phyloP scores from a whole-genome alignment of 2,329 filamentous ascomycete species.

The Curvularia spicifera region DNA sequence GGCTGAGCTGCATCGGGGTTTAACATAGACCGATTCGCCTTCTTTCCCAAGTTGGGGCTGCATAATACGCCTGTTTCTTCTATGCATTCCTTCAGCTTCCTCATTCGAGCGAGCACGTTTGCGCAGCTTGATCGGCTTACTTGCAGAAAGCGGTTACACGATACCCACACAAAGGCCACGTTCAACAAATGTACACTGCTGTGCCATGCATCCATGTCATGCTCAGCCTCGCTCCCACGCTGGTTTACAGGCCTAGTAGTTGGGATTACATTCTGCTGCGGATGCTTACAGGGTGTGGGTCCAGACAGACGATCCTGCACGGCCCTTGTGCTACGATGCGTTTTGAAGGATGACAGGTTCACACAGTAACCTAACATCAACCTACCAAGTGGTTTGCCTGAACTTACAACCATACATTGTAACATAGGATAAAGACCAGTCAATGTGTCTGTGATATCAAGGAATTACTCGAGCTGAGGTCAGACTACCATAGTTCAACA shows the following conservation, averaged over 20 bases:
- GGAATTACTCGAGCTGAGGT: not conserved
- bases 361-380: not conserved
- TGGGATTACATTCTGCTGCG: not conserved
- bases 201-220: not conserved
- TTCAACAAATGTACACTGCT: not conserved
- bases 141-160: not conserved
- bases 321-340: not conserved
- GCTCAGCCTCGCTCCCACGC: not conserved
- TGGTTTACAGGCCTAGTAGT: not conserved
- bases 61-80: not conserved
- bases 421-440: not conserved
- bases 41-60: not conserved
- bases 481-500: not conserved
- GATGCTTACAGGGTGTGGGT: not conserved
- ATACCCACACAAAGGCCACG: not conserved
- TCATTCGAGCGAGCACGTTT: not conserved
- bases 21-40: not conserved
- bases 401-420: not conserved
- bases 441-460: not conserved
- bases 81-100: not conserved
- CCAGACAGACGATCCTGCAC: not conserved
- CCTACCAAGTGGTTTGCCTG: not conserved
- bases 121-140: not conserved
- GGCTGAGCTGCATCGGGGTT: not conserved
- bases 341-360: not conserved